Conservation (phyloP, 1,284 basidiomycete species). For the Xerocomus amazonicus region DNA sequence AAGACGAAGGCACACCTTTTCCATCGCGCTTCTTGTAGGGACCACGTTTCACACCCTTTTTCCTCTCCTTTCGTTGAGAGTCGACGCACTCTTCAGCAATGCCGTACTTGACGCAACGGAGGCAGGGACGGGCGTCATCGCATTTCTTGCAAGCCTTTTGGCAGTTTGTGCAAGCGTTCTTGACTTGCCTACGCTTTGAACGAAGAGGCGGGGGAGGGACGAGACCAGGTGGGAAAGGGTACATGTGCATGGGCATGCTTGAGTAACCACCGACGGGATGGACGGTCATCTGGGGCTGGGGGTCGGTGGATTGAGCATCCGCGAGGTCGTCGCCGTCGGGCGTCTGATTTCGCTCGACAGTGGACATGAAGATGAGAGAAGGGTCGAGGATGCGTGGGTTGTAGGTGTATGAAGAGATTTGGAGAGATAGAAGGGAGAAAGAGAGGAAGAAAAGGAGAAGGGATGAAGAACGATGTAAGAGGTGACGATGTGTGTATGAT, state of each 20-base stretch:
- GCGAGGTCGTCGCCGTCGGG: conserved; percentile 36
- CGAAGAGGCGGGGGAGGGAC: conserved; percentile 47
- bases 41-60: conserved; percentile 82
- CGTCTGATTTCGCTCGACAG: conserved; percentile 37
- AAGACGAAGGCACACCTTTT: conserved; percentile 56
- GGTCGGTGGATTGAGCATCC: conserved; percentile 37
- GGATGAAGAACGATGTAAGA: conserved; percentile 21
- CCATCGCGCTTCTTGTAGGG: conserved; percentile 92
- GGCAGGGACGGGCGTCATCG: conserved; percentile 82
- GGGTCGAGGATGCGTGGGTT: conserved; percentile 5
- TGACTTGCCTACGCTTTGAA: conserved; percentile 82
- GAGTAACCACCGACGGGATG: conserved; percentile 50
- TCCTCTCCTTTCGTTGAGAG: conserved; percentile 79
- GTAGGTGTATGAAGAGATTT: background rate
- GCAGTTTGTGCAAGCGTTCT: conserved; percentile 87
- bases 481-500: conserved; percentile 31
- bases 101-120: conserved; percentile 84
- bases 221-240: conserved; percentile 54
- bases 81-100: conserved; percentile 76
- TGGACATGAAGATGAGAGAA: conserved; percentile 27
- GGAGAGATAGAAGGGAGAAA: conserved; percentile 3
- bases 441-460: conserved; percentile 1
- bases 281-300: conserved; percentile 49
- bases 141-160: conserved; percentile 91
- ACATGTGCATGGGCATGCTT: conserved; percentile 61